A percentile compares a stretch with the other conserved stretches of the same genome.
phyloP scores from a whole-genome alignment of 805 yeast species.

The Torulaspora delbrueckii region DNA sequence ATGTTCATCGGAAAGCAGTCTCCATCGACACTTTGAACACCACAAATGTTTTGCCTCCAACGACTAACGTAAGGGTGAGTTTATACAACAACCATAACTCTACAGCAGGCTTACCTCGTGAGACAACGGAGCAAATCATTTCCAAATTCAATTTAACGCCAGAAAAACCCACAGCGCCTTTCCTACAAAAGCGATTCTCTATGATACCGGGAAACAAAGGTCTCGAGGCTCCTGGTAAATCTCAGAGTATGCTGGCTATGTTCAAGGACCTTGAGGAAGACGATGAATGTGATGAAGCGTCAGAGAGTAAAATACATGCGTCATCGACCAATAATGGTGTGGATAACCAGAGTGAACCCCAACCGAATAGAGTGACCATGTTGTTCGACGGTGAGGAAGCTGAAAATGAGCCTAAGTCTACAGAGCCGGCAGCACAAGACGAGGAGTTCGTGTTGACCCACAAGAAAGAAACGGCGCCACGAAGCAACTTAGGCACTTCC shows the following conservation, averaged over 20 bases:
- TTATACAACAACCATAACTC: constrained; percentile 21
- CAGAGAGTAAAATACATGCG: not conserved
- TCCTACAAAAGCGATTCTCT: constrained; percentile 26
- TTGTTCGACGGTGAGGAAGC: constrained; percentile 22
- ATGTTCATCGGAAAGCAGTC: constrained; percentile 31
- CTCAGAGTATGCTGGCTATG: constrained; percentile 28
- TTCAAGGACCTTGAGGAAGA: constrained; percentile 34
- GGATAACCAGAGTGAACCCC: constrained; percentile 8
- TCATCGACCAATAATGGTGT: constrained; percentile 1
- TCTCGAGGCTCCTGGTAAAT: constrained; percentile 10
- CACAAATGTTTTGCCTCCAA: constrained; percentile 28
- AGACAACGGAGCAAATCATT: constrained; percentile 34
- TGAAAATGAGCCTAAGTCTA: not conserved
- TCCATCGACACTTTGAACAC: constrained; percentile 34
- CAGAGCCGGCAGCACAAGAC: not conserved
- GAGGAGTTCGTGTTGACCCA: constrained; percentile 1
- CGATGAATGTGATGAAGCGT: not conserved
- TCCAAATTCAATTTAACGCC: constrained; percentile 32
- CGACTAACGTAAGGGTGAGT: constrained; percentile 34
- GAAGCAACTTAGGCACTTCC: not conserved
- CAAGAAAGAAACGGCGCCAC: not conserved
- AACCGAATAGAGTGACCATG: constrained; percentile 29
- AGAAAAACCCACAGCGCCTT: constrained; percentile 17
- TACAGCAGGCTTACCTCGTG: constrained; percentile 24
- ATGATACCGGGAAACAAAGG: constrained; percentile 11